These are phyloP conservation scores for Furcasterigmium sp. DNA, from an alignment of 2,329 filamentous ascomycete species.

Conservation along the genomic window DNA sequence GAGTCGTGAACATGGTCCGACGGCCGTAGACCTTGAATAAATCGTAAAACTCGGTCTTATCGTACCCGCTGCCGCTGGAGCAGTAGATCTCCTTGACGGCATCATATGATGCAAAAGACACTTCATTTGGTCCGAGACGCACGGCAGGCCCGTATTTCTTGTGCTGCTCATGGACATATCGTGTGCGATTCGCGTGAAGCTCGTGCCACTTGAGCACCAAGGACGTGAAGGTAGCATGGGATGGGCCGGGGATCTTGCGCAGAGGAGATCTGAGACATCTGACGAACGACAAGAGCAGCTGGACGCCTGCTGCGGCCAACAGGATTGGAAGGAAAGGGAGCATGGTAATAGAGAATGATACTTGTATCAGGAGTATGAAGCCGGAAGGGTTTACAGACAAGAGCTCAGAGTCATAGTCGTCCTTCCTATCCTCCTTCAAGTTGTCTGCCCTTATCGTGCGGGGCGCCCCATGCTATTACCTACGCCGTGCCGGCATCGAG, in stretches of 20 bases:
- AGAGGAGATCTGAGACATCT: conserved; percentile 28
- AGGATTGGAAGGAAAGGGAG: conserved; percentile 13
- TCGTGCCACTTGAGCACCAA: conserved; percentile 51
- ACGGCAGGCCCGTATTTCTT: conserved; percentile 51
- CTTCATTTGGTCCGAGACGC: conserved; percentile 52
- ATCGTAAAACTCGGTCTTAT: conserved; percentile 61
- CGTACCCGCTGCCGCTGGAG: conserved; percentile 56
- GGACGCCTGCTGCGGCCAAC: conserved; percentile 6
- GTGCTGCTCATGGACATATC: conserved; percentile 52
- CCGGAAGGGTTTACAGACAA: neutral
- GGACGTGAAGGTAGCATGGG: conserved; percentile 42
- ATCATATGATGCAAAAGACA: conserved; percentile 50
- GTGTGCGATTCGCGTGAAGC: conserved; percentile 44
- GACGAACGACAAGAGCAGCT: conserved; percentile 9
- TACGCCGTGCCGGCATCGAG: too few relatives aligned
- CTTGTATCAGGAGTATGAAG: neutral
- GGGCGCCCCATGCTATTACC: too few relatives aligned
- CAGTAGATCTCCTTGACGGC: conserved; percentile 60
- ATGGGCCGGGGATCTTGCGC: conserved; percentile 42
- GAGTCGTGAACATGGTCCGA: conserved; percentile 56
- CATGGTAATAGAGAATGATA: conserved; percentile 8
- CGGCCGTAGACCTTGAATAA: conserved; percentile 53
- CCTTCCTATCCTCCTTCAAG: too few relatives aligned
- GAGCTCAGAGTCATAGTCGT: too few relatives aligned
- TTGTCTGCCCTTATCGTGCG: too few relatives aligned